Evolutionary conservation across 768 basidiomycete genomes (phyloP).

Genomic region (Paxillus rubicundulus): DNA sequence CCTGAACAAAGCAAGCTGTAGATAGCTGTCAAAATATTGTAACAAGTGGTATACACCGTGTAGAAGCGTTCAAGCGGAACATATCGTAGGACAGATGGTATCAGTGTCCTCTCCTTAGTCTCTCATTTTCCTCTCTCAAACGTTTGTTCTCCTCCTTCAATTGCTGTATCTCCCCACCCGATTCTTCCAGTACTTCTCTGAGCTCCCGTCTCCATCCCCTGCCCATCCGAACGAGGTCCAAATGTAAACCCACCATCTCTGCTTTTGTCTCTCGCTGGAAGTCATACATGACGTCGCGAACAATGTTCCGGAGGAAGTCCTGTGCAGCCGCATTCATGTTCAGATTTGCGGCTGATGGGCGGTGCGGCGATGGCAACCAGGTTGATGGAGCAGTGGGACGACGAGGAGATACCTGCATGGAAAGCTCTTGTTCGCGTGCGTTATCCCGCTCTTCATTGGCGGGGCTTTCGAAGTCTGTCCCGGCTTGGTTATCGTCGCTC

Average conservation of each 20-base stretch:
- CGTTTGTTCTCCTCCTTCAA: slow-evolving; percentile 47
- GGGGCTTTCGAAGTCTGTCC: not conserved
- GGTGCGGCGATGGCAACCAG: slow-evolving; percentile 42
- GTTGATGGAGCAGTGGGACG: slow-evolving; percentile 37
- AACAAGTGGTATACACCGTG: not conserved
- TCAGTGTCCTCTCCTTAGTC: slow-evolving; percentile 43
- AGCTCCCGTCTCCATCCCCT: slow-evolving; percentile 66
- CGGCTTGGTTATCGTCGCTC: slow-evolving; percentile 8
- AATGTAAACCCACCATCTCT: slow-evolving; percentile 73
- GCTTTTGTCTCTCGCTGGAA: slow-evolving; percentile 65
- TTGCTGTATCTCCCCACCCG: slow-evolving; percentile 52
- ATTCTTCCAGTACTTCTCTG: slow-evolving; percentile 58
- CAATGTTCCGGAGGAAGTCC: slow-evolving; percentile 60
- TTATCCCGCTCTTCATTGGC: slow-evolving; percentile 18
- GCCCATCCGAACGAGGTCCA: slow-evolving; percentile 72
- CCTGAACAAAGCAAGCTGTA: no score
- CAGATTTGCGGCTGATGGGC: slow-evolving; percentile 21
- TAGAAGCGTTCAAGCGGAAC: not conserved
- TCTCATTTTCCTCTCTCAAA: slow-evolving; percentile 66
- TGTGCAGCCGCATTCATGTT: slow-evolving; percentile 40
- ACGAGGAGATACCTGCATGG: slow-evolving; percentile 59
- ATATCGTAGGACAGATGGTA: not conserved
- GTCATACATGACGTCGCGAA: slow-evolving; percentile 72
- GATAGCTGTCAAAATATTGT: not conserved
- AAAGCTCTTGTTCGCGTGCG: slow-evolving; percentile 35